Base-by-base conservation (phyloP, 169 alveolate genomes). In the Plasmodium malariae region DNA sequence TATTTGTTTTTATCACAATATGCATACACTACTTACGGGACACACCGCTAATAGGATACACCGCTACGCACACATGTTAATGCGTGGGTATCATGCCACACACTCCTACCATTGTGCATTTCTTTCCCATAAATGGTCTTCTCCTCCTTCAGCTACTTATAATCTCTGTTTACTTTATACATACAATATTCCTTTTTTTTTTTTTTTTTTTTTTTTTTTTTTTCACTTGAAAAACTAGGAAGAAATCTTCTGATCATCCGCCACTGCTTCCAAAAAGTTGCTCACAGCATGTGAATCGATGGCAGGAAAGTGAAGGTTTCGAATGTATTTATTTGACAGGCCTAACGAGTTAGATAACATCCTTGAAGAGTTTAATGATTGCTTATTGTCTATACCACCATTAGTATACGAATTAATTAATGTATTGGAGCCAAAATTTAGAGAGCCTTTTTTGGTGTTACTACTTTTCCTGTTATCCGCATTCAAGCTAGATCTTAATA, bases 161-260 rank as follows among this genome's bases (percentile, higher is more conserved):
- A n/a, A n/a, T n/a, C n/a, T n/a, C n/a, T n/a, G n/a, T n/a, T n/a
- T n/a, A n/a, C n/a, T n/a, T 24, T 32, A 14, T 55, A n/a, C 67
- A 55, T 43, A 24, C 24, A 30, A 32, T 9, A 63, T 45, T 45
- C 9, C 14, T 45, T 12, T 54, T 54, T 21, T 21, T 28, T 54
- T 54, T 54, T 34, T 28, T 12, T n/a, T 34, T 34, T 34, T 1
- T 21, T 21, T 34, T 0, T 62, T 34, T 12, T 62, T 30, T 62
- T 62, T 32, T 3, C 34, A 12, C 21, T 60, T 60, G 14, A 45
- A 11, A 45, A 3, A 28, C 65, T 70, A 73, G 59, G 88, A 74
- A 0, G 88, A 57, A 30, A 74, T 74, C 32, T 74, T 74, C 72
- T 74, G 88, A 28, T 74, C 88, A 30, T 74, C 88, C n/a, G 88